Base-by-base conservation (phyloP, 306 rosid species). In the Castanea sativa region DNA sequence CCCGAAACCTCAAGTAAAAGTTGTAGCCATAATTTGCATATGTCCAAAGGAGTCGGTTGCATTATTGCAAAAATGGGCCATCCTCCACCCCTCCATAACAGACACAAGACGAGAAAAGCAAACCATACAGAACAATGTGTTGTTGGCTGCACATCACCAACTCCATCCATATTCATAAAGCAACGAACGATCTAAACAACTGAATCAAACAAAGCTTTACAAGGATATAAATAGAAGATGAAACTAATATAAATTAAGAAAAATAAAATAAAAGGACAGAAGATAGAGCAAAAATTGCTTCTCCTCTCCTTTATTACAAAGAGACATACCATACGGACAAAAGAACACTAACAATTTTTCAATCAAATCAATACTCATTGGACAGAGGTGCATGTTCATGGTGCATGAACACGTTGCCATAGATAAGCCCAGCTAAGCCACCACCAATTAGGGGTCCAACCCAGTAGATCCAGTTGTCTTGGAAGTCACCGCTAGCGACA, bases 371-470 rank as follows among this genome's bases (percentile, higher is more conserved):
- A 35, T 49, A 81, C 29, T 85, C 88, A 61, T 35, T 83, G 18
- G 86, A 23, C 8, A 90, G 81, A 73, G 98, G 96, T 33, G 82
- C 85, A 71, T 92, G 97, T 5, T 88, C 91, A 43, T 79, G 70
- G 74, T 25, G 73, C 3, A 94, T 85, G 88, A 85, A 92, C 4
- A 88, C 87, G 25, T 90, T 90, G 81, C 86, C 87, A 68, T 94
- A 94, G 79, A 92, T 58, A 16, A 92, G 91, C n/a, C 98, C 98
- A 58, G 98, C 98, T 69, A 92, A 76, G 61, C 97, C 98, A 72
- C 96, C 94, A 41, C 96, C 97, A 76, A 90, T 9, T 5, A 94
- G 89, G 38, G 98, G 98, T 51, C 97, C 98, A 79, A 83, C 91
- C 98, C 96, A 92, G 83, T 92, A 94, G 91, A 92, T 86, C 98